These are phyloP conservation scores for Suillus plorans DNA, from an alignment of 768 basidiomycete genomes.

Conservation along the genomic window DNA sequence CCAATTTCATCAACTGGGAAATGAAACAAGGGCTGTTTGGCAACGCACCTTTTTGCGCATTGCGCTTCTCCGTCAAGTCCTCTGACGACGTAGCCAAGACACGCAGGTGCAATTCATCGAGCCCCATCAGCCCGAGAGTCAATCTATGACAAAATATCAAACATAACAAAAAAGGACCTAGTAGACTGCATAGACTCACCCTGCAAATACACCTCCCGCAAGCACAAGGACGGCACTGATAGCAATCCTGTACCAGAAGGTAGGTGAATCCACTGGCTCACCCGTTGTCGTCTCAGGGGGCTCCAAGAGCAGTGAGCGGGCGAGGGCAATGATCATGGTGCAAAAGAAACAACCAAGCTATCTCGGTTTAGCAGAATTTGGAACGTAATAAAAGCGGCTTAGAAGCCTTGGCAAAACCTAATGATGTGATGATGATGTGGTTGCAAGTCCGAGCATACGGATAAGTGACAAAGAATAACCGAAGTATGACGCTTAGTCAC, in stretches of 20 bases:
- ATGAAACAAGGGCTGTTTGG: not conserved
- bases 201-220: conserved; percentile 88
- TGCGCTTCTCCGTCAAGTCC: conserved; percentile 60
- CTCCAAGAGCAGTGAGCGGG: conserved; percentile 5
- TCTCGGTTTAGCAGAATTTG: not conserved
- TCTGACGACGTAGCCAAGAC: conserved; percentile 83
- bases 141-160: conserved; percentile 44
- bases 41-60: conserved; percentile 67
- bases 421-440: not conserved
- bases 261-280: conserved; percentile 48
- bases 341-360: not conserved
- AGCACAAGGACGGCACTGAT: conserved; percentile 73
- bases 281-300: conserved; percentile 9
- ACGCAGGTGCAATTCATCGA: conserved; percentile 87
- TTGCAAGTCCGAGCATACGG: no score
- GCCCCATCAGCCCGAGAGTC: conserved; percentile 91
- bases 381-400: not conserved
- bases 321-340: conserved; percentile 16
- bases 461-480: no score
- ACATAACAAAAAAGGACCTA: not conserved
- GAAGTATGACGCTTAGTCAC: not conserved
- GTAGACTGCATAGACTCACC: conserved; percentile 47
- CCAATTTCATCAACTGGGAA: conserved; percentile 3
- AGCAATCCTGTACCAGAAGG: conserved; percentile 74
- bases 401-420: not conserved